phyloP scores from a whole-genome alignment of 2,329 filamentous ascomycete species.

The Aquanectria penicillioides region DNA sequence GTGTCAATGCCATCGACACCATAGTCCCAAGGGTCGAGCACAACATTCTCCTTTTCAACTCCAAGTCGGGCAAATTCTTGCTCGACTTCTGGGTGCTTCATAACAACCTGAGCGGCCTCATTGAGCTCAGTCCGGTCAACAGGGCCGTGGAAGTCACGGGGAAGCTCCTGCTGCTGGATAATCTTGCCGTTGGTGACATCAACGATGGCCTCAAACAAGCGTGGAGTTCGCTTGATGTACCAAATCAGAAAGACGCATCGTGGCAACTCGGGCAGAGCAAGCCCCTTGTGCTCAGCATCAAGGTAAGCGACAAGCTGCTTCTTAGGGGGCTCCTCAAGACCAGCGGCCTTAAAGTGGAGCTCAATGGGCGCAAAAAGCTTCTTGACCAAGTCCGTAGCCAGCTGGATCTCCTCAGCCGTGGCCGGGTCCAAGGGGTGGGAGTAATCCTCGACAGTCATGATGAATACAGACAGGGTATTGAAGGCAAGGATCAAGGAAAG shows the following conservation, averaged over 20 bases:
- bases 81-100: constrained; percentile 15
- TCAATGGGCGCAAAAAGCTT: constrained; percentile 8
- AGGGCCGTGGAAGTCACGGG: constrained; percentile 25
- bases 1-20: constrained; percentile 23
- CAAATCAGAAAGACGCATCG: constrained; percentile 22
- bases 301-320: constrained; percentile 12
- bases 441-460: constrained; percentile 15
- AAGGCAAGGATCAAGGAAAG: neutral
- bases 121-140: constrained; percentile 20
- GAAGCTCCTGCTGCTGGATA: constrained; percentile 20
- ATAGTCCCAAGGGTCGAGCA: constrained; percentile 26
- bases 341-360: constrained; percentile 26
- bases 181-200: constrained; percentile 21
- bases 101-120: constrained; percentile 12
- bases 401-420: constrained; percentile 19
- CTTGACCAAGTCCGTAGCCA: constrained; percentile 21
- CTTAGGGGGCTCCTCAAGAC: constrained; percentile 26
- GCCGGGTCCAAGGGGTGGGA: constrained; percentile 25
- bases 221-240: constrained; percentile 24
- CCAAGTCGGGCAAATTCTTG: constrained; percentile 18
- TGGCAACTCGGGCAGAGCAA: constrained; percentile 11
- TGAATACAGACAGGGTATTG: neutral
- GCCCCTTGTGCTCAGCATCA: constrained; percentile 15
- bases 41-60: constrained; percentile 12
- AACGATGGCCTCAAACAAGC: constrained; percentile 24